Evolutionary conservation across 1,284 basidiomycete genomes (phyloP), one percentile per base, ranked within the genome.

Genomic region (Puccinia polysora): DNA sequence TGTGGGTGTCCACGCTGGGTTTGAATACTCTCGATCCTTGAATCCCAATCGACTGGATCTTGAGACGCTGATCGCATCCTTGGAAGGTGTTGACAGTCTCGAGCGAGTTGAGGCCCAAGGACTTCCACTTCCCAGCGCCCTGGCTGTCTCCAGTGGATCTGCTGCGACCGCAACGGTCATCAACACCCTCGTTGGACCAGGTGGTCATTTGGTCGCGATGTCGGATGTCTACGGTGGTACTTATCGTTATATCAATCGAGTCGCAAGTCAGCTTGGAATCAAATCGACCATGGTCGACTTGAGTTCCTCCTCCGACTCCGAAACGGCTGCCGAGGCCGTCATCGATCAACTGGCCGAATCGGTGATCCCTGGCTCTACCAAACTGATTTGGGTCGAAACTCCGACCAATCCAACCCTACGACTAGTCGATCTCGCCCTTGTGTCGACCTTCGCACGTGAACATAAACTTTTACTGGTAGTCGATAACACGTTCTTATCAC

Each of bases 321-420:
- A 23, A 10, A 23, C 49, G 32, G 32, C 58, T 2, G 30, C 47
- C 23, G 15, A 60, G 23, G 2, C 23, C 10, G 47, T 53, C 36
- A 75, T 75, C 55, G 74, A 76, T 28, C 53, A 73, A 30, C 67
- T 74, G 38, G 43, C 52, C 58, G 15, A 40, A 34, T 30, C 14
- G 20, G 56, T 74, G 63, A 34, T 36, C 8, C 34, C 52, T 56
- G 25, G 43, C 0, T 28, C 5, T 7, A 36, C 58, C 2, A 75
- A 94, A 89, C 83, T 97, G n/a, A 86, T 98, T 73, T 97, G 93
- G 93, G 87, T 97, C 78, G 94, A 98, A 81, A 85, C 90, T 0
- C 95, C 94, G 0, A 97, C 93, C 15, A 97, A 97, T 81, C 95
- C 95, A 0, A 91, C 91, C 0, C 86, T 97, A 12, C 86, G 88